Evolutionary conservation across 2,329 filamentous ascomycete species (phyloP).

Genomic region (Penicillium brasilianum): DNA sequence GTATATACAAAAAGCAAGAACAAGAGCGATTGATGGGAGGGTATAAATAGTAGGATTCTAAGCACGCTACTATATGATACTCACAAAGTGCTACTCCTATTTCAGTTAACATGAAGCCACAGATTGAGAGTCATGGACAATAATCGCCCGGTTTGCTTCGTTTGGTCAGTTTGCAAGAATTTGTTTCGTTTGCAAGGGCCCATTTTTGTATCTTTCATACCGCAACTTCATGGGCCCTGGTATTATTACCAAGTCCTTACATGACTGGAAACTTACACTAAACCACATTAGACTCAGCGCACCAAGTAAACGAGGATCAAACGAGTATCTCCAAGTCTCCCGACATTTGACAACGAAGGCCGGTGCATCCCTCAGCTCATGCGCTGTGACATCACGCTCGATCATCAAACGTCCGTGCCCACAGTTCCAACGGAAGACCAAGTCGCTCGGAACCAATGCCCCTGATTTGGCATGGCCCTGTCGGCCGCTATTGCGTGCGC

Average conservation of each 20-base stretch:
- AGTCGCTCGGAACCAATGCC: neutral
- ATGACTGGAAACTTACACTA: neutral
- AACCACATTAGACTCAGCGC: neutral
- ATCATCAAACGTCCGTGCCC: slow-evolving; percentile 12
- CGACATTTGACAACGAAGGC: neutral
- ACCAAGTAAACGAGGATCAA: neutral
- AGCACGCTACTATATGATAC: neutral
- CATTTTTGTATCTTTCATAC: neutral
- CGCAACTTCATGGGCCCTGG: neutral
- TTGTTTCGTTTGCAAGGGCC: too few species aligned
- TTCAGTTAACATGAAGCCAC: neutral
- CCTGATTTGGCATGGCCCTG: slow-evolving; percentile 10
- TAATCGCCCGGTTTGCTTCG: neutral
- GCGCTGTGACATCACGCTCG: slow-evolving; percentile 20
- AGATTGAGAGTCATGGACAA: neutral
- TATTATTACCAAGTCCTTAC: neutral
- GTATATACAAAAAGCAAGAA: neutral
- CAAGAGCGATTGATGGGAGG: neutral
- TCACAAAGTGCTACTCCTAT: neutral
- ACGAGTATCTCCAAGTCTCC: too few species aligned
- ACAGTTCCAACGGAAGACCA: slow-evolving; percentile 1
- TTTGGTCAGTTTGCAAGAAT: neutral
- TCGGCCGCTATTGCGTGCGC: slow-evolving; percentile 23
- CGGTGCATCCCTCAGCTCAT: neutral
- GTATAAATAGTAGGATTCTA: neutral